phyloP scores from a whole-genome alignment of 2,329 filamentous ascomycete species.

The Ramularia endophylla region DNA sequence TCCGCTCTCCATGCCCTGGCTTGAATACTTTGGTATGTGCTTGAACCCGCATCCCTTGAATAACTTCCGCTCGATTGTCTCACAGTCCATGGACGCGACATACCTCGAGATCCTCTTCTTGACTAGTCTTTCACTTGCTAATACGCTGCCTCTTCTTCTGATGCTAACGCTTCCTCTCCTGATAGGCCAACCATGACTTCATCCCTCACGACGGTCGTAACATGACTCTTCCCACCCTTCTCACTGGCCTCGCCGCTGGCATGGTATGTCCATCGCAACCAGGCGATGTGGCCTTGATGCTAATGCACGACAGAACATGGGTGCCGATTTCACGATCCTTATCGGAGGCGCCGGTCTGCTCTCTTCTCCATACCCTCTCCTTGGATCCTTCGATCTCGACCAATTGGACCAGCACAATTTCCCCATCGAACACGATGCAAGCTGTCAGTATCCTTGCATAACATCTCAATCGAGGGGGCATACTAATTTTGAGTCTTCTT shows the following conservation, averaged over 20 bases:
- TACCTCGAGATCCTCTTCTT: too few relatives aligned
- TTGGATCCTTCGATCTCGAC: constrained; percentile 22
- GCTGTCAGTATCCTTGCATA: too few relatives aligned
- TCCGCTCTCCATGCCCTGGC: constrained; percentile 26
- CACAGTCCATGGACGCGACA: too few relatives aligned
- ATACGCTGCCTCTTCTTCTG: too few relatives aligned
- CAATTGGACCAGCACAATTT: constrained; percentile 29
- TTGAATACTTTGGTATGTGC: constrained; percentile 22
- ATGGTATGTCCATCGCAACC: constrained; percentile 7
- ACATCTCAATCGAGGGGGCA: too few relatives aligned
- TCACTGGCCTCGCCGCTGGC: constrained; percentile 23
- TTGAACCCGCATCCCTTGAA: background rate
- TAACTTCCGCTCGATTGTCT: too few relatives aligned
- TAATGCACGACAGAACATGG: constrained; percentile 15
- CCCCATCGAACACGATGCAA: constrained; percentile 34
- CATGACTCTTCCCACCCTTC: constrained; percentile 23
- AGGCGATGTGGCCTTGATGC: too few relatives aligned
- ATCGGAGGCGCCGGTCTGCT: constrained; percentile 26
- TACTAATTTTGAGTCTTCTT: background rate
- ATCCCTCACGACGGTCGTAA: constrained; percentile 21
- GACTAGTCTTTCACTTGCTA: too few relatives aligned
- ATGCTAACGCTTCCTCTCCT: too few relatives aligned
- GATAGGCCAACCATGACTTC: constrained; percentile 22
- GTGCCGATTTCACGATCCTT: constrained; percentile 24
- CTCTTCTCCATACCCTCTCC: constrained; percentile 15